A percentile compares a stretch with the other conserved stretches of the same genome.
Conservation (phyloP, 768 basidiomycete species). For the Lactifluus volemus region DNA sequence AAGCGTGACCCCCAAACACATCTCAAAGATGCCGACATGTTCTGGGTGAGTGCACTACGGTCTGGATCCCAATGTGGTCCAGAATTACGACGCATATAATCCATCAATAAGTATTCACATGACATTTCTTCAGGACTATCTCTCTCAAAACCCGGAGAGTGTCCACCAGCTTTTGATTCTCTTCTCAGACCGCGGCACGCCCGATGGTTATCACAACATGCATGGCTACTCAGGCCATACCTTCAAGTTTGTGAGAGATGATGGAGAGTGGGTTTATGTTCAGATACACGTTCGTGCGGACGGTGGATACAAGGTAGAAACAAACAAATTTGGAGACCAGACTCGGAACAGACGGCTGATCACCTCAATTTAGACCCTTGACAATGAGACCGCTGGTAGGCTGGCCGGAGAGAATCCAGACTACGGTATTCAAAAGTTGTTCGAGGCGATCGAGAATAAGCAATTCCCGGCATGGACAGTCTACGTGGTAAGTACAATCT, state of each 20-base stretch:
- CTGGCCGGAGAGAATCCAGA: constrained; percentile 75
- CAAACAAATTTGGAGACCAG: background rate
- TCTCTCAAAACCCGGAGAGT: constrained; percentile 81
- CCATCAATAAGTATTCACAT: background rate
- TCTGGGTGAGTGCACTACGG: constrained; percentile 46
- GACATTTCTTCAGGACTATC: constrained; percentile 58
- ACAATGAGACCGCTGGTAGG: constrained; percentile 51
- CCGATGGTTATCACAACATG: constrained; percentile 77
- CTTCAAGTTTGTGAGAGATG: constrained; percentile 77
- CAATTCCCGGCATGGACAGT: constrained; percentile 85
- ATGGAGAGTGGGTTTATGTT: constrained; percentile 78
- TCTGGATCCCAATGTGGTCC: too few relatives aligned
- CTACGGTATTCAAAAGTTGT: constrained; percentile 71
- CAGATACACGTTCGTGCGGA: constrained; percentile 78
- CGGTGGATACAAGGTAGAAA: constrained; percentile 67
- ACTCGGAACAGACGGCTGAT: background rate
- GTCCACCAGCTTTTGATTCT: constrained; percentile 86
- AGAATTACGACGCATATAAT: background rate
- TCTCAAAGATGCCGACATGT: constrained; percentile 78
- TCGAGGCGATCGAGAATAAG: constrained; percentile 73
- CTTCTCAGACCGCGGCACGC: constrained; percentile 93
- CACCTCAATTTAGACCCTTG: constrained; percentile 46
- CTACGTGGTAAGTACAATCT: constrained; percentile 52
- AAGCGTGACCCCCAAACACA: constrained; percentile 91
- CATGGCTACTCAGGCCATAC: constrained; percentile 95